A percentile compares a stretch with the other conserved stretches of the same genome.
These are phyloP conservation scores for Penicillium waksmanii DNA, from an alignment of 495 filamentous ascomycete species.

Conservation along the genomic window DNA sequence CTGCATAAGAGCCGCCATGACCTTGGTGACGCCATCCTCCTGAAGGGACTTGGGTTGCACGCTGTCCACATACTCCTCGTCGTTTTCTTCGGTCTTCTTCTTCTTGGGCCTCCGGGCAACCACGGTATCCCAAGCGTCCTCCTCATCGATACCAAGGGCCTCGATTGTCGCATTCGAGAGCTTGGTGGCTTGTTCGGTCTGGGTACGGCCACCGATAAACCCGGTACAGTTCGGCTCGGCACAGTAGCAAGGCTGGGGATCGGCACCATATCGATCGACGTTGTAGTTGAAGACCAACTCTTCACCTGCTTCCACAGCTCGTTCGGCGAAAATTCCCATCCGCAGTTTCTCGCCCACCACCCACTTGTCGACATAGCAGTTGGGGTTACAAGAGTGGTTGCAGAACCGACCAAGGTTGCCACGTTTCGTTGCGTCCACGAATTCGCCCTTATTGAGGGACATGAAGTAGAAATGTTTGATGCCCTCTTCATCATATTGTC, in stretches of 20 bases:
- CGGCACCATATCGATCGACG: conserved; percentile 95
- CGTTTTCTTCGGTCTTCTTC: conserved; percentile 92
- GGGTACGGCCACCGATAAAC: conserved; percentile 95
- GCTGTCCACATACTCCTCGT: conserved; percentile 95
- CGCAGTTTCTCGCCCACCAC: conserved; percentile 97
- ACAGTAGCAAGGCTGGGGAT: conserved; percentile 96
- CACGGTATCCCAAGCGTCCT: conserved; percentile 86
- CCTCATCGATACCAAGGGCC: conserved; percentile 93
- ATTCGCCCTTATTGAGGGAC: conserved; percentile 95
- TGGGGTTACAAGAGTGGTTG: conserved; percentile 99
- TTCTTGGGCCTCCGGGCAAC: conserved; percentile 87
- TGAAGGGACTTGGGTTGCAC: conserved; percentile 82
- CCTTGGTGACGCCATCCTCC: conserved; percentile 89
- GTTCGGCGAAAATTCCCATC: conserved; percentile 98
- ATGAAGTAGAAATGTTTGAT: conserved; percentile 99
- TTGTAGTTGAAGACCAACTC: conserved; percentile 99
- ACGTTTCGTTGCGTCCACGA: conserved; percentile 96
- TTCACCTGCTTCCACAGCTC: conserved; percentile 83
- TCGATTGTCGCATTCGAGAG: conserved; percentile 89
- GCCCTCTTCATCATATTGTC: conserved; percentile 89
- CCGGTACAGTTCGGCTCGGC: conserved; percentile 93
- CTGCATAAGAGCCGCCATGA: conserved; percentile 98
- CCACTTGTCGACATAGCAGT: conserved; percentile 99
- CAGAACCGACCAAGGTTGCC: conserved; percentile 96
- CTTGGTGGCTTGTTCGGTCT: conserved; percentile 94